Percentiles rank a stretch among this genome's conserved stretches.
Conservation (phyloP, 2,329 filamentous ascomycete species). For the Aspergillus aculeatus region DNA sequence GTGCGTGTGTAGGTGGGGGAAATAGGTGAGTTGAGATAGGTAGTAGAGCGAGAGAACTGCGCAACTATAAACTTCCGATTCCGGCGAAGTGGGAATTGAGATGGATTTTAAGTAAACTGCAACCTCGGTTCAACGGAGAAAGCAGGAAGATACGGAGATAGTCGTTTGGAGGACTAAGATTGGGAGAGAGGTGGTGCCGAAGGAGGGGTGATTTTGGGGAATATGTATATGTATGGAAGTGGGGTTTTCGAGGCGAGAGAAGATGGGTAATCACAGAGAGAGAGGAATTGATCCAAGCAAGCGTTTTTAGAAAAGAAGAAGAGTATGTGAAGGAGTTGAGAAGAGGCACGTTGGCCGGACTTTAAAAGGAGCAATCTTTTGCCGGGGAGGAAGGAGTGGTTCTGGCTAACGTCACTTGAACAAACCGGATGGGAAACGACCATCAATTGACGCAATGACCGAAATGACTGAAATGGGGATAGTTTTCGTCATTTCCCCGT, state of each 20-base stretch:
- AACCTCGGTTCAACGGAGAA: conserved; percentile 34
- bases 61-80: conserved; percentile 6
- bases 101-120: conserved; percentile 8
- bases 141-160: conserved; percentile 16
- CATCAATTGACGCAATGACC: conserved; percentile 18
- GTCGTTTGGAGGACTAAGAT: neutral
- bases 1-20: conserved; percentile 5
- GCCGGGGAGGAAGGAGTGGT: conserved; percentile 1
- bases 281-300: neutral
- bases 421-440: conserved; percentile 4
- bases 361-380: conserved; percentile 20
- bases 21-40: conserved; percentile 4
- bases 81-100: conserved; percentile 2
- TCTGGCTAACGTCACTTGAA: conserved; percentile 11
- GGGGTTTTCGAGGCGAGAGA: neutral
- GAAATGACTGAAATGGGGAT: neutral
- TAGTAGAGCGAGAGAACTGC: conserved; percentile 2
- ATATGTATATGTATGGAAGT: neutral
- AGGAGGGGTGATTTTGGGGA: neutral
- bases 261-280: neutral
- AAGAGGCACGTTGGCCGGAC: conserved; percentile 6
- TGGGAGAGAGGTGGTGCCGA: neutral
- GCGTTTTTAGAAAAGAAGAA: neutral
- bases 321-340: neutral
- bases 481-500: conserved; percentile 22